A percentile compares a stretch with the other conserved stretches of the same genome.
These are phyloP conservation scores for Penicillium brevicompactum DNA, from an alignment of 2,329 filamentous ascomycete species.

Conservation along the genomic window DNA sequence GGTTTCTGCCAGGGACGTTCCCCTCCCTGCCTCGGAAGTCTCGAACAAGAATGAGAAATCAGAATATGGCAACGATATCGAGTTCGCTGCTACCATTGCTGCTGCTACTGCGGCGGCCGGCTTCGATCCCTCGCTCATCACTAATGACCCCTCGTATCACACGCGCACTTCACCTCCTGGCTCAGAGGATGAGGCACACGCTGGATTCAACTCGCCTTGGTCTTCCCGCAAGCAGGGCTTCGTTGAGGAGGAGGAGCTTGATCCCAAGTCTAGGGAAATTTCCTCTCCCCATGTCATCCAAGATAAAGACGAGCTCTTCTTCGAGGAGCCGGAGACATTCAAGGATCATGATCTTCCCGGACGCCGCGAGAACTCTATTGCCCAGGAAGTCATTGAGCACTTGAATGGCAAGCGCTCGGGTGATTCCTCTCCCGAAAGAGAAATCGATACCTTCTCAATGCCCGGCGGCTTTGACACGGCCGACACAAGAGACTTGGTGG, in stretches of 20 bases:
- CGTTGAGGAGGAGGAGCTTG: constrained; percentile 51
- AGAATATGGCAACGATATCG: constrained; percentile 66
- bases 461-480: constrained; percentile 33
- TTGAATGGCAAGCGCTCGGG: constrained; percentile 21
- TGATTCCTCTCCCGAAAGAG: constrained; percentile 16
- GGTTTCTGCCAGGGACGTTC: constrained; percentile 12
- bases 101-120: constrained; percentile 70
- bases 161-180: constrained; percentile 66
- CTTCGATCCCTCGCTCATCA: constrained; percentile 71
- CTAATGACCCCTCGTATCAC: constrained; percentile 65
- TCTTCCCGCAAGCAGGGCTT: constrained; percentile 53
- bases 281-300: constrained; percentile 12
- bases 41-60: constrained; percentile 3
- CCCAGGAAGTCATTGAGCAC: constrained; percentile 29
- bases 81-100: constrained; percentile 70
- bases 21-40: constrained; percentile 10
- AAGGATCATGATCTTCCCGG: constrained; percentile 3
- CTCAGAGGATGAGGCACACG: constrained; percentile 54
- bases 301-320: constrained; percentile 19
- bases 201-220: constrained; percentile 53
- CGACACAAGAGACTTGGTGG: constrained; percentile 8
- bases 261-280: constrained; percentile 32
- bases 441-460: constrained; percentile 32
- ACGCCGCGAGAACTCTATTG: constrained; percentile 19
- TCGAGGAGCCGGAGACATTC: constrained; percentile 23